Evolutionary conservation across 495 filamentous ascomycete genomes (phyloP), one percentile per base, ranked within the genome.

Genomic region (Penicillium samsonianum): DNA sequence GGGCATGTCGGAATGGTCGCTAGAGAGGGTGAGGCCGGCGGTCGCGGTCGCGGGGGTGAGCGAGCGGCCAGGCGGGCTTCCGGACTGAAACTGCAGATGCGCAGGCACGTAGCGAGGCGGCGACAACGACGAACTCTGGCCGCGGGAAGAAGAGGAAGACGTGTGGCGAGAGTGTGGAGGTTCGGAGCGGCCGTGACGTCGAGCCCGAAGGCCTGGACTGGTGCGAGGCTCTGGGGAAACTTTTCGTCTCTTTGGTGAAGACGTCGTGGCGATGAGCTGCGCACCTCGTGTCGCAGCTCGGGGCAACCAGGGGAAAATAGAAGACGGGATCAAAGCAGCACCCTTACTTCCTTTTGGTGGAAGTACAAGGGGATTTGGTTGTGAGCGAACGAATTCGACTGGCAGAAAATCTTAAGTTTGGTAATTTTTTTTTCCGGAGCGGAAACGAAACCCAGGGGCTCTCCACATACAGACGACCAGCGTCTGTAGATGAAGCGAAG

Each of bases 181-280:
- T 51, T 69, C 65, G 61, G 68, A 72, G 70, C 65, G 70, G 67
- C 59, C 60, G 69, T 74, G 73, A 76, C 72, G 74, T 76, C 53
- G 60, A 64, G 59, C 54, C 57, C 60, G 71, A 45, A 17, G 53
- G 73, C 68, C 75, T 69, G 63, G 74, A 65, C 63, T 79, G 68
- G 65, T 72, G 64, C 67, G 67, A 69, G 79, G 78, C 71, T 82
- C 82, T 65, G 82, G 67, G 49, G 67, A 85, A 74, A 92, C 82
- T 82, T 88, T 91, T 73, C 90, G 83, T 85, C 91, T 91, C 87
- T 95, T 95, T 81, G 81, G 82, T 77, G 88, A 90, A 85, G 90
- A 89, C 90, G 89, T 92, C 71, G 82, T 92, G 88, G 83, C 83
- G 75, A 81, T 77, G 87, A 89, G 87, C 87, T 89, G 87, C 85